Percentiles rank a stretch among this genome's conserved stretches.
phyloP scores from a whole-genome alignment of 2,329 filamentous ascomycete species.

The Torrubiella hemipterigena region DNA sequence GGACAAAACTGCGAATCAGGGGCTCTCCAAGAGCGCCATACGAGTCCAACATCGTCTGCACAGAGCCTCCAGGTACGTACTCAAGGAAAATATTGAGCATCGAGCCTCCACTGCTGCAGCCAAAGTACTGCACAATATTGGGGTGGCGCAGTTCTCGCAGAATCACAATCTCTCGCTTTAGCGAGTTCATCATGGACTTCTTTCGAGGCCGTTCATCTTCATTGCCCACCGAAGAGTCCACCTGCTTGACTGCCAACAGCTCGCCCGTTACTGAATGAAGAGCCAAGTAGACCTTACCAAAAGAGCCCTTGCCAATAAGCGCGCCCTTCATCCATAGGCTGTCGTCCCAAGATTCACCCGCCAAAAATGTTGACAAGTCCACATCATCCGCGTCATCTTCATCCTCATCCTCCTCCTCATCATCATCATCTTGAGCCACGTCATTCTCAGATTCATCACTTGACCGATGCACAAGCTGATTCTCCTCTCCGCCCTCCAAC shows the following conservation, averaged over 20 bases:
- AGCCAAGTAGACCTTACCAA: constrained; percentile 89
- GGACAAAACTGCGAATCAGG: constrained; percentile 89
- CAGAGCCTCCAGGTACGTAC: constrained; percentile 93
- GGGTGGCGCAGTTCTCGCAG: constrained; percentile 88
- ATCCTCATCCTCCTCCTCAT: neutral
- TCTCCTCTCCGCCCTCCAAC: no score
- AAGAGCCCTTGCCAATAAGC: constrained; percentile 91
- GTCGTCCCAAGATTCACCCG: constrained; percentile 88
- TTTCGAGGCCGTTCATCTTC: no score
- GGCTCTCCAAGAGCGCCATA: constrained; percentile 92
- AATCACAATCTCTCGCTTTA: constrained; percentile 92
- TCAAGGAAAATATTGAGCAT: constrained; percentile 99
- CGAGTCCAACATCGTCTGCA: constrained; percentile 96
- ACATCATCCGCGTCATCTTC: neutral
- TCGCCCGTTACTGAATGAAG: constrained; percentile 93
- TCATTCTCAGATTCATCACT: no score
- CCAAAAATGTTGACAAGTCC: constrained; percentile 60
- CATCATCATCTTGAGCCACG: neutral
- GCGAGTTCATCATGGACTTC: constrained; percentile 94
- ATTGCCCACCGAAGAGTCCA: no score
- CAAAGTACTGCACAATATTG: constrained; percentile 97
- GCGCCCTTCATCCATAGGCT: constrained; percentile 99
- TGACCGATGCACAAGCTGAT: no score
- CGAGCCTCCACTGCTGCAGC: constrained; percentile 81
- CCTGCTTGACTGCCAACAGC: constrained; percentile 96